phyloP scores from a whole-genome alignment of 768 basidiomycete genomes.

The Serendipita sp. region DNA sequence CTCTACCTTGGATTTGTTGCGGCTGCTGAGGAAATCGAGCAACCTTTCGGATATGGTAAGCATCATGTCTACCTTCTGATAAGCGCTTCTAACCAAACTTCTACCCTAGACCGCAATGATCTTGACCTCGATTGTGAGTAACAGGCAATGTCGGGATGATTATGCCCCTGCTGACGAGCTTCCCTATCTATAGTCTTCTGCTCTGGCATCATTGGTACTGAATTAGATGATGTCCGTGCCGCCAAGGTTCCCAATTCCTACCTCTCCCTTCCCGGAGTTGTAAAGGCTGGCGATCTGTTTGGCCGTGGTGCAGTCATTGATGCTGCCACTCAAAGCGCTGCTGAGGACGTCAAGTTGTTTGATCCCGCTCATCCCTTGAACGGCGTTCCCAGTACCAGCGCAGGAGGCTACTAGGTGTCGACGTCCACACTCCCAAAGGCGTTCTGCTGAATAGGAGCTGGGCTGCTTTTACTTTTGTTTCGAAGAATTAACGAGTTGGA shows the following conservation, averaged over 20 bases:
- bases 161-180: not conserved
- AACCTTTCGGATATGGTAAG: constrained; percentile 39
- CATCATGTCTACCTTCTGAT: not conserved
- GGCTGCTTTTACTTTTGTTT: too few species aligned
- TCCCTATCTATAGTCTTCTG: constrained; percentile 31
- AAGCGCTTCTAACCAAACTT: not conserved
- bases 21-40: constrained; percentile 35
- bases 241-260: not conserved
- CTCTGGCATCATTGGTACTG: constrained; percentile 37
- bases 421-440: too few species aligned
- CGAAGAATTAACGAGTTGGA: too few species aligned
- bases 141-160: not conserved
- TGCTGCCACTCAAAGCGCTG: not conserved
- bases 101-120: constrained; percentile 42
- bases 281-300: not conserved
- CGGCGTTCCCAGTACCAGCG: not conserved
- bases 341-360: constrained; percentile 1
- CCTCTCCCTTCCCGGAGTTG: not conserved
- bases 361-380: not conserved
- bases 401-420: too few species aligned
- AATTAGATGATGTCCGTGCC: constrained; percentile 32
- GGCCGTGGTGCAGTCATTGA: not conserved
- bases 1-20: constrained; percentile 66
- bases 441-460: too few species aligned
- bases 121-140: constrained; percentile 37